A percentile compares a stretch with the other conserved stretches of the same genome.
phyloP scores from a whole-genome alignment of 2,329 filamentous ascomycete species.

The Sporothrix euskadiensis region DNA sequence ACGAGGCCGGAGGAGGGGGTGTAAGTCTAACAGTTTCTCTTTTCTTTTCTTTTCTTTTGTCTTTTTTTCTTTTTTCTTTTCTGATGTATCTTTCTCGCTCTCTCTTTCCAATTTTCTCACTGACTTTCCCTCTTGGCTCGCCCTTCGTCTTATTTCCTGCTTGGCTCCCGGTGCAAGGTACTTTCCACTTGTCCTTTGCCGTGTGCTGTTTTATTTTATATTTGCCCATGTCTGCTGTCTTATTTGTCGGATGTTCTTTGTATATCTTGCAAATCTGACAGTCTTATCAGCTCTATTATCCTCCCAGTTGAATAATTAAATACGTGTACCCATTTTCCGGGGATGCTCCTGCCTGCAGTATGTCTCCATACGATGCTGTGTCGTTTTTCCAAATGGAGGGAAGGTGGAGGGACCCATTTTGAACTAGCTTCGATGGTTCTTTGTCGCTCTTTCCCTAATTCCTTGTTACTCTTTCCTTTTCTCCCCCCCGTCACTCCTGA shows the following conservation, averaged over 20 bases:
- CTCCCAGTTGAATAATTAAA: not conserved
- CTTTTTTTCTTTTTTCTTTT: not conserved
- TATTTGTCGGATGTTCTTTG: not conserved
- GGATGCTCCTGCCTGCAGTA: not conserved
- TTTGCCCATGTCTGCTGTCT: not conserved
- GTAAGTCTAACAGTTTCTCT: not conserved
- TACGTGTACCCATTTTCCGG: not conserved
- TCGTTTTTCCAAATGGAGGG: constrained; percentile 5
- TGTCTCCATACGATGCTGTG: not conserved
- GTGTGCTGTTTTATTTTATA: not conserved
- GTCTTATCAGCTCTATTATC: not conserved
- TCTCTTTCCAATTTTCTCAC: not conserved
- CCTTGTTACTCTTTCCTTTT: not conserved
- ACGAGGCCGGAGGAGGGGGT: not conserved
- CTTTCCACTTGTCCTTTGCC: not conserved
- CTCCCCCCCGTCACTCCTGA: not conserved
- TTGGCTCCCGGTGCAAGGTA: not conserved
- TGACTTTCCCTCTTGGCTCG: not conserved
- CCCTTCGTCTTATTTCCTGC: constrained; percentile 11
- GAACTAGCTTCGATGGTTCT: not conserved
- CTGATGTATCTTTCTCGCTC: not conserved
- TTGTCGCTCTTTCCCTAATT: not conserved
- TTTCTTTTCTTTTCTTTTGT: not conserved
- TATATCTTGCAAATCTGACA: not conserved
- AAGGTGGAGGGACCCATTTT: constrained; percentile 15